Conservation (phyloP, 2,329 filamentous ascomycete genomes). For the Penicillium sp. region DNA sequence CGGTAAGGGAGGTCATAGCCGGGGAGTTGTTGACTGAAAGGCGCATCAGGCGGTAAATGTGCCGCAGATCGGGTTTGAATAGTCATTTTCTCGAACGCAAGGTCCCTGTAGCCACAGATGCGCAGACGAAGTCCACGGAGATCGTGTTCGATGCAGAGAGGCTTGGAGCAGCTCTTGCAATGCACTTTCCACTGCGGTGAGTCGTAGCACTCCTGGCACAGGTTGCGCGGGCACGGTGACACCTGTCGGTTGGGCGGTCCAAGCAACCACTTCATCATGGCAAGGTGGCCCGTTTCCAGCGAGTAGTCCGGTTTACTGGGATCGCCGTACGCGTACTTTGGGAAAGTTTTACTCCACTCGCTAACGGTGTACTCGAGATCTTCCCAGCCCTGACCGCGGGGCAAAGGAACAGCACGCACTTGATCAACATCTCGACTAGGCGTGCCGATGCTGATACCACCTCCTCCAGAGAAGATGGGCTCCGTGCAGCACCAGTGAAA, state of each 20-base stretch:
- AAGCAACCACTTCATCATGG: slow-evolving; percentile 53
- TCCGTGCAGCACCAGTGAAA: slow-evolving; percentile 65
- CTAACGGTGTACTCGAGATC: slow-evolving; percentile 56
- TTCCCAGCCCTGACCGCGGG: slow-evolving; percentile 58
- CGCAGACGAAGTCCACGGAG: slow-evolving; percentile 59
- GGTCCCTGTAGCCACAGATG: slow-evolving; percentile 61
- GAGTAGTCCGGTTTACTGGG: slow-evolving; percentile 45
- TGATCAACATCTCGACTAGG: slow-evolving; percentile 58
- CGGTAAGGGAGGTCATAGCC: slow-evolving; percentile 37
- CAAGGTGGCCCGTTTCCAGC: slow-evolving; percentile 45
- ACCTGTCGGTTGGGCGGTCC: slow-evolving; percentile 51
- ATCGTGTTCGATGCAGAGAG: slow-evolving; percentile 64
- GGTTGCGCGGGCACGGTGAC: slow-evolving; percentile 57
- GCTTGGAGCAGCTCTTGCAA: slow-evolving; percentile 60
- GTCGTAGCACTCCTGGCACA: slow-evolving; percentile 62
- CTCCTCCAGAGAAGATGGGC: slow-evolving; percentile 62
- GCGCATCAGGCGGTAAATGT: slow-evolving; percentile 22
- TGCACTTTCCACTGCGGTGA: slow-evolving; percentile 64
- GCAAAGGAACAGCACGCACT: slow-evolving; percentile 60
- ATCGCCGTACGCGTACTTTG: slow-evolving; percentile 47
- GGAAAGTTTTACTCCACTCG: slow-evolving; percentile 47
- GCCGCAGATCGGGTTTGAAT: slow-evolving; percentile 39
- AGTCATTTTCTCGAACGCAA: slow-evolving; percentile 53
- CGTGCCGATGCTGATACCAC: slow-evolving; percentile 61
- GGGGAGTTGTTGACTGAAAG: slow-evolving; percentile 21